Evolutionary conservation across 2,329 filamentous ascomycete genomes (phyloP).

Genomic region (Proliferodiscus dingleyae): DNA sequence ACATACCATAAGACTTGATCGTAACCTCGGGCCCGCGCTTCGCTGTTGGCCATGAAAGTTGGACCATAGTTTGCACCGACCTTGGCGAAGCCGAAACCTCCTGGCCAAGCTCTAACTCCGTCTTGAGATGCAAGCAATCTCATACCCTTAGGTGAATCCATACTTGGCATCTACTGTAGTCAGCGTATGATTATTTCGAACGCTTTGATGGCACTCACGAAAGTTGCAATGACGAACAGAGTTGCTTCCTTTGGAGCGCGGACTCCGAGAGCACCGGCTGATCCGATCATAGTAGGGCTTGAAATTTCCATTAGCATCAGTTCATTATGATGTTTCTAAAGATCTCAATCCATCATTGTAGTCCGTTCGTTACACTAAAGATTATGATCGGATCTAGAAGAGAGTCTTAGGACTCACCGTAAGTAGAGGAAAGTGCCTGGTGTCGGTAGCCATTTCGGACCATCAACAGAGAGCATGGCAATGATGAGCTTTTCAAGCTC

Average conservation of each 20-base stretch:
- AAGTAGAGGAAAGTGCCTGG: conserved; percentile 76
- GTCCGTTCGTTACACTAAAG: too few relatives aligned
- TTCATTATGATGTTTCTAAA: too few relatives aligned
- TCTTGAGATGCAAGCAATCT: conserved; percentile 73
- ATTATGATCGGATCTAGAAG: too few relatives aligned
- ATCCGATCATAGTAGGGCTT: conserved; percentile 75
- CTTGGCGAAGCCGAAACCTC: conserved; percentile 88
- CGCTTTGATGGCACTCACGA: conserved; percentile 48
- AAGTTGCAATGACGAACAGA: conserved; percentile 73
- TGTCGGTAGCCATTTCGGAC: conserved; percentile 72
- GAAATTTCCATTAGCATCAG: too few relatives aligned
- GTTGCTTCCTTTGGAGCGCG: conserved; percentile 76
- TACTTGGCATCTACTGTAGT: conserved; percentile 48
- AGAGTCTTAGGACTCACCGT: conserved; percentile 6
- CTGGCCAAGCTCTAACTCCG: conserved; percentile 87
- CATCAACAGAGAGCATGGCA: conserved; percentile 67
- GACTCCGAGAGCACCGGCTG: conserved; percentile 74
- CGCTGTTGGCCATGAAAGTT: conserved; percentile 69
- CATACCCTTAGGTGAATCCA: conserved; percentile 55
- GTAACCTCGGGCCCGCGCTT: conserved; percentile 69
- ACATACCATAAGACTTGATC: conserved; percentile 95
- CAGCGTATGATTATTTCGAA: background rate
- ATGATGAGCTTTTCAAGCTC: conserved; percentile 72
- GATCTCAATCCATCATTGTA: too few relatives aligned
- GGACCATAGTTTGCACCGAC: conserved; percentile 93